Percentiles rank a stretch among this genome's conserved stretches.
Conservation (phyloP, 2,329 filamentous ascomycete species). For the Claviceps sorghi region DNA sequence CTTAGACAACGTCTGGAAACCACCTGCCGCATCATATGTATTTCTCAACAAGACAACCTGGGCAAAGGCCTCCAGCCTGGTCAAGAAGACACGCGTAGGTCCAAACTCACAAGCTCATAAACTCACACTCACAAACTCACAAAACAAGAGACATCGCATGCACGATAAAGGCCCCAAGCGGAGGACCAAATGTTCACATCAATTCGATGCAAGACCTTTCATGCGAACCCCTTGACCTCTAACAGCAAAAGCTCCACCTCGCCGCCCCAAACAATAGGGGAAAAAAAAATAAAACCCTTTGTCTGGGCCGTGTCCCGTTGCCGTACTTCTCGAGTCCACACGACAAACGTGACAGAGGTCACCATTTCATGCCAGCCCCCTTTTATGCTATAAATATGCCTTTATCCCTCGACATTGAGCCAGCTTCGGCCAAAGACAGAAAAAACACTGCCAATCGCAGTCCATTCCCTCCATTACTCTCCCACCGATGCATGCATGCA, state of each 20-base stretch:
- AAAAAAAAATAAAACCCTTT: not conserved
- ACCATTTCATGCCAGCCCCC: not conserved
- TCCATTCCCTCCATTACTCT: not conserved
- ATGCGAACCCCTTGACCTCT: not conserved
- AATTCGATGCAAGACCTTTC: not conserved
- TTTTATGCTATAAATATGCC: not conserved
- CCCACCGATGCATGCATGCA: not conserved
- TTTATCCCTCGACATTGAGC: not conserved
- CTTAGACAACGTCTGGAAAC: too few relatives aligned
- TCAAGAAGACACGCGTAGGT: too few relatives aligned
- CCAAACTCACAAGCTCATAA: not conserved
- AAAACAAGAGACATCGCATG: not conserved
- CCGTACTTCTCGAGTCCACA: not conserved
- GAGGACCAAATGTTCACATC: not conserved
- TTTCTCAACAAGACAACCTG: too few relatives aligned
- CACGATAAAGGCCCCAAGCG: not conserved
- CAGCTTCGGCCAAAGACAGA: not conserved
- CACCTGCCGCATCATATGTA: too few relatives aligned
- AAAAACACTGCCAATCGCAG: not conserved
- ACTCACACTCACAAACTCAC: not conserved
- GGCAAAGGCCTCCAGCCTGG: too few relatives aligned
- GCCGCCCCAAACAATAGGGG: not conserved
- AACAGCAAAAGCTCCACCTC: not conserved
- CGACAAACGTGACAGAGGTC: not conserved
- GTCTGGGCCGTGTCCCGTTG: not conserved